Evolutionary conservation across 768 basidiomycete genomes (phyloP), one percentile per base, ranked within the genome.

Genomic region (Kwoniella dendrophila): DNA sequence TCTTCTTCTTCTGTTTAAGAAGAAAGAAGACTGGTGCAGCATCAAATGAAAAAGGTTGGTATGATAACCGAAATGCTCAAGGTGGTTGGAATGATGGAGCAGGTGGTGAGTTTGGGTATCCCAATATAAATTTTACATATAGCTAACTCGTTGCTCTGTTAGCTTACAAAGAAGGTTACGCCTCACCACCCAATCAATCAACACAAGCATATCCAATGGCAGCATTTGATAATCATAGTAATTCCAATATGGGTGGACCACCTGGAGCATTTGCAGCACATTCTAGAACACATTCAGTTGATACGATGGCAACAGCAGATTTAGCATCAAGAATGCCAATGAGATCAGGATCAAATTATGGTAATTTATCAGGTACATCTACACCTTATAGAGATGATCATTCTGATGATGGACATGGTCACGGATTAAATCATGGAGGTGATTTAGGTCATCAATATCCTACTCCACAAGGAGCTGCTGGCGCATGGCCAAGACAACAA

Each of bases 1-100:
- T 73, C 24, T 51, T 63, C 6, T 70, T 73, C 67, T 73, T 59
- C 63, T 68, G 67, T 41, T 27, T 73, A 18, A 57, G 63, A 53
- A 60, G 56, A 56, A 68, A 62, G 64, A 68, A 59, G 61, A 64
- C 59, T 29, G 50, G 59, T 26, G 38, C 32, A 38, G 64, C 56
- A 14, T 30, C 52, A 5, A 59, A 52, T 36, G 66, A 67, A 33
- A 64, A 64, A 30, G 66, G 66, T 6, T 69, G 63, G 62, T 72
- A 72, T 38, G 59, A 50, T 29, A 38, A 60, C n/a, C 40, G 59
- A 24, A 48, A 44, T 32, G 53, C 20, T 24, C 53, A 41, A 41
- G 33, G 29, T 27, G 53, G 53, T 20, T 62, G 54, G 52, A 45
- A 62, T 47, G 24, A 62, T 24, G 60, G 41, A 0, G 56, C 29